Evolutionary conservation across 495 filamentous ascomycete species (phyloP), one percentile per base, ranked within the genome.

Genomic region (Hypoxylon cercidicola): DNA sequence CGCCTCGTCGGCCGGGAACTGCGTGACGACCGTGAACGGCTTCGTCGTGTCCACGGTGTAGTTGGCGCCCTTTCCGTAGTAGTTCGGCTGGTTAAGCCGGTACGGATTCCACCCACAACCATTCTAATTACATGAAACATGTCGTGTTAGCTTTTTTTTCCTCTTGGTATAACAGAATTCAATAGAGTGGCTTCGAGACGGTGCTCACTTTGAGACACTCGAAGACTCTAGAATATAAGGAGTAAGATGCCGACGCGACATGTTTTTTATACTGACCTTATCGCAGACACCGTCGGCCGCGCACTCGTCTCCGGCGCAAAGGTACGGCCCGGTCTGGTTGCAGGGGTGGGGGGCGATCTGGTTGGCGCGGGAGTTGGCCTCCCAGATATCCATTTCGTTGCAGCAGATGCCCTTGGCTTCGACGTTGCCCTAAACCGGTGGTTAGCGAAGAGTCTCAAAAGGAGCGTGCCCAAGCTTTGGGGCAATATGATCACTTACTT

Each of bases 91-190:
- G 34, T 87, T 85, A n/a, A 84, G 74, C 11, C 79, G 81, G 77
- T 86, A 90, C 5, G 82, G 77, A 77, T 90, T 90, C 73, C 82
- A 85, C 30, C 85, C 84, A 71, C 89, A 91, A 0, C 88, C 89
- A 61, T 78, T 74, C 71, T 86, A n/a, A n/a, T n/a, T n/a, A n/a
- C n/a, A n/a, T n/a, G n/a, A n/a, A n/a, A n/a, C n/a, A n/a, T n/a
- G n/a, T n/a, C n/a, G n/a, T n/a, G n/a, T n/a, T n/a, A n/a, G n/a
- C n/a, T n/a, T n/a, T n/a, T n/a, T n/a, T n/a, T n/a, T n/a, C n/a
- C n/a, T n/a, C n/a, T n/a, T n/a, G n/a, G n/a, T n/a, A n/a, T n/a
- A n/a, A n/a, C n/a, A n/a, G n/a, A n/a, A n/a, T n/a, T n/a, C n/a
- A n/a, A n/a, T n/a, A n/a, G n/a, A n/a, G n/a, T n/a, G n/a, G n/a